Evolutionary conservation across 1,139 yeast species (phyloP).

Genomic region (Hyphopichia fennica): DNA sequence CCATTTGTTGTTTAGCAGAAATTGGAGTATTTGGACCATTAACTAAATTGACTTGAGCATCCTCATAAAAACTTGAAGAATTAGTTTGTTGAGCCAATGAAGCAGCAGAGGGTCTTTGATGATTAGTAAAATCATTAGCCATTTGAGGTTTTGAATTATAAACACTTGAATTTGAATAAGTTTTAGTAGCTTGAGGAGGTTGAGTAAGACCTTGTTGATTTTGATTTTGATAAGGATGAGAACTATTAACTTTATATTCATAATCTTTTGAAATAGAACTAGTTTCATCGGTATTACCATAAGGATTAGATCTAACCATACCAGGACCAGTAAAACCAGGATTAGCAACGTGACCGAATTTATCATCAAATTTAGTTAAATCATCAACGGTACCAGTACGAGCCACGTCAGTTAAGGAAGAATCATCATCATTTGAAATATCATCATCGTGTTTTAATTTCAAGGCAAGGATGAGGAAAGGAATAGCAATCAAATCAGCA

Average conservation of each 20-base stretch:
- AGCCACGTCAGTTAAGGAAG: constrained; percentile 9
- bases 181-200: constrained; percentile 8
- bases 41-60: constrained; percentile 21
- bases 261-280: constrained; percentile 29
- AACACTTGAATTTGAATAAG: constrained; percentile 19
- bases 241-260: constrained; percentile 20
- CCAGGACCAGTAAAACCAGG: constrained; percentile 5
- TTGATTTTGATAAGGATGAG: background rate
- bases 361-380: constrained; percentile 18
- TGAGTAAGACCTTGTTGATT: background rate
- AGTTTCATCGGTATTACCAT: constrained; percentile 8
- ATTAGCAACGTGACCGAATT: constrained; percentile 8
- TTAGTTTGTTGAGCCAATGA: constrained; percentile 5
- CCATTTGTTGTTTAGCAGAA: constrained; percentile 30
- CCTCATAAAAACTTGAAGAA: constrained; percentile 17
- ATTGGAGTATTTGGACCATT: constrained; percentile 37
- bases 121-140: constrained; percentile 36
- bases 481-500: constrained; percentile 41
- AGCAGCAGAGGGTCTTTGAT: constrained; percentile 9
- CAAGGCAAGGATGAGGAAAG: constrained; percentile 25
- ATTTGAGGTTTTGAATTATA: constrained; percentile 36
- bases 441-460: constrained; percentile 17
- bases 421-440: constrained; percentile 28
- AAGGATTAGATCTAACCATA: background rate
- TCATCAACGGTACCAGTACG: constrained; percentile 20